phyloP scores from a whole-genome alignment of 2,329 filamentous ascomycete species.

The Talaromyces rugulosus region DNA sequence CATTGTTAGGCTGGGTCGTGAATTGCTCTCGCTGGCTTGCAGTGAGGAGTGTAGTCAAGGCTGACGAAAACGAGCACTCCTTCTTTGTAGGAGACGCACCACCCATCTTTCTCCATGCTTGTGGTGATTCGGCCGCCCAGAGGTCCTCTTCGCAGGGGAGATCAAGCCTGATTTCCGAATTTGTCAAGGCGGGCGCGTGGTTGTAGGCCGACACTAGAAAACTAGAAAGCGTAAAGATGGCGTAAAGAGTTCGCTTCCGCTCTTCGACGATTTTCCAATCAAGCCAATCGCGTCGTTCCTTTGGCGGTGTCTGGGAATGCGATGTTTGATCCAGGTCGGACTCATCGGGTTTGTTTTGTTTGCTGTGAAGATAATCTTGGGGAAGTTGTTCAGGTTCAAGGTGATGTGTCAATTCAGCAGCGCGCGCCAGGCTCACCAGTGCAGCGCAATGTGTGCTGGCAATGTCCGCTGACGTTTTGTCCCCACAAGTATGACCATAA shows the following conservation, averaged over 20 bases:
- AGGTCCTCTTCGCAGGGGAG: slow-evolving; percentile 91
- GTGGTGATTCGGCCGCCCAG: slow-evolving; percentile 77
- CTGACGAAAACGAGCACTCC: slow-evolving; percentile 72
- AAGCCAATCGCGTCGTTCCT: slow-evolving; percentile 64
- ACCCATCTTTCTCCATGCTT: slow-evolving; percentile 74
- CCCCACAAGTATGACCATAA: slow-evolving; percentile 90
- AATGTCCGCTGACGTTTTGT: slow-evolving; percentile 85
- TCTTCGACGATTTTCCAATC: slow-evolving; percentile 86
- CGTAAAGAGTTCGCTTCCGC: slow-evolving; percentile 86
- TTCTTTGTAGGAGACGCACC: slow-evolving; percentile 69
- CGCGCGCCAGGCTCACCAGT: slow-evolving; percentile 83
- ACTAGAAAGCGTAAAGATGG: slow-evolving; percentile 87
- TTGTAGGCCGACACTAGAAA: slow-evolving; percentile 90
- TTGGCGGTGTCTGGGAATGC: slow-evolving; percentile 22
- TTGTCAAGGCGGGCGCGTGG: slow-evolving; percentile 82
- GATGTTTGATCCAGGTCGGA: slow-evolving; percentile 27
- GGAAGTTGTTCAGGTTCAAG: slow-evolving; percentile 34
- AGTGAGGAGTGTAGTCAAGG: slow-evolving; percentile 73
- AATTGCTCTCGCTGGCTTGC: slow-evolving; percentile 63
- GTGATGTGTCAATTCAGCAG: slow-evolving; percentile 67
- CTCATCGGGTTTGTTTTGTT: slow-evolving; percentile 25
- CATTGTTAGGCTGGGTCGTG: slow-evolving; percentile 28
- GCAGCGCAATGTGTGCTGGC: slow-evolving; percentile 89
- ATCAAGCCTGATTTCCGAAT: slow-evolving; percentile 86
- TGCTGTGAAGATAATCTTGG: slow-evolving; percentile 42